Evolutionary conservation across 768 basidiomycete species (phyloP).

Genomic region (Lactarius psammicola): DNA sequence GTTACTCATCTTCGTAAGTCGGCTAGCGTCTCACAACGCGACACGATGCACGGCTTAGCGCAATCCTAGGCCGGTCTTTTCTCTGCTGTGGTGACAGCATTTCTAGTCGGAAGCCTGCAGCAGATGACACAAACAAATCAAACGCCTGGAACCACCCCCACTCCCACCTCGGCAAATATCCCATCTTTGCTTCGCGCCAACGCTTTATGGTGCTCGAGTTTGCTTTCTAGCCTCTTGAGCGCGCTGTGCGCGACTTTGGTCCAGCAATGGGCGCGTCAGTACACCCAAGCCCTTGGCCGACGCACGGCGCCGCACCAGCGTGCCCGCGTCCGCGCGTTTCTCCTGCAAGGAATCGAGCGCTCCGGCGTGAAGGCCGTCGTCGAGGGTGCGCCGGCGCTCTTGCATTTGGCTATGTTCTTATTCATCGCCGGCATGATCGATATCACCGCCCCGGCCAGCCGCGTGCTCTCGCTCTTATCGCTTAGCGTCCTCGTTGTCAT

Average conservation of each 20-base stretch:
- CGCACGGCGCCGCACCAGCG: slow-evolving; percentile 17
- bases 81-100: slow-evolving; percentile 30
- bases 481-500: background rate
- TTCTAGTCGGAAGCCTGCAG: slow-evolving; percentile 28
- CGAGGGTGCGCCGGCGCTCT: slow-evolving; percentile 11
- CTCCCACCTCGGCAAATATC: background rate
- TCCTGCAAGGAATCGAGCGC: slow-evolving; percentile 17
- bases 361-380: slow-evolving; percentile 16
- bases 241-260: slow-evolving; percentile 20
- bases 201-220: slow-evolving; percentile 19
- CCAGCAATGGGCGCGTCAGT: slow-evolving; percentile 21
- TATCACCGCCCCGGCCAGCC: slow-evolving; percentile 7
- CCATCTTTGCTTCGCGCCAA: slow-evolving; percentile 14
- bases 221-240: slow-evolving; percentile 16
- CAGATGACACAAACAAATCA: slow-evolving; percentile 17
- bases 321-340: slow-evolving; percentile 16
- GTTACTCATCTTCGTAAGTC: slow-evolving; percentile 23
- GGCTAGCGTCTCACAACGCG: background rate
- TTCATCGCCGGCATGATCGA: slow-evolving; percentile 20
- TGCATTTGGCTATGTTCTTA: slow-evolving; percentile 17
- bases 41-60: background rate
- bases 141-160: background rate
- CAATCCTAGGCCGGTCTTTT: slow-evolving; percentile 29
- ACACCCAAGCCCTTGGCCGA: slow-evolving; percentile 15
- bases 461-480: slow-evolving; percentile 4